phyloP scores from a whole-genome alignment of 2,329 filamentous ascomycete species.

The Exserohilum turcica region DNA sequence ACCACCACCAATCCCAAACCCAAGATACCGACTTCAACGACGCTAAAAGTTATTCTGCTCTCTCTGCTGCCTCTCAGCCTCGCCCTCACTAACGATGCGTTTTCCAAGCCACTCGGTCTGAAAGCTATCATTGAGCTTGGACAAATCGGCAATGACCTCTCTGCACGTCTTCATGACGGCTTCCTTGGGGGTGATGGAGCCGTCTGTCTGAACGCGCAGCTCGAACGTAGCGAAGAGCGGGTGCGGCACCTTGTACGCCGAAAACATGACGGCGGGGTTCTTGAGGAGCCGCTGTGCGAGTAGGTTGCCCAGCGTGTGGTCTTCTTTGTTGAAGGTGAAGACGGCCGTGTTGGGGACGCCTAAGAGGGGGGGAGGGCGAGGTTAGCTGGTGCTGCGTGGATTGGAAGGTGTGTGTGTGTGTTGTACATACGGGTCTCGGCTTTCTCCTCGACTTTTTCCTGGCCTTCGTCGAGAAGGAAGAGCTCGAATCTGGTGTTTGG shows the following conservation, averaged over 20 bases:
- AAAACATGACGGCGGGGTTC: conserved; percentile 82
- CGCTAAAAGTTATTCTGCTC: conserved; percentile 38
- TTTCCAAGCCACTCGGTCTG: conserved; percentile 70
- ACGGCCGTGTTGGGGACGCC: conserved; percentile 94
- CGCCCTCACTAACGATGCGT: conserved; percentile 44
- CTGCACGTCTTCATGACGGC: conserved; percentile 81
- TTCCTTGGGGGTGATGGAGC: conserved; percentile 84
- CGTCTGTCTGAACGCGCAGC: conserved; percentile 90
- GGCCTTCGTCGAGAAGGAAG: conserved; percentile 82
- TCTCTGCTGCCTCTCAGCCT: conserved; percentile 38
- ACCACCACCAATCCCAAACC: too few species aligned
- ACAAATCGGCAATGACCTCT: conserved; percentile 80
- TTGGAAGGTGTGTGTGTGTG: too few species aligned
- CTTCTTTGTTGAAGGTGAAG: conserved; percentile 95
- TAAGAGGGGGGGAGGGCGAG: conserved; percentile 44
- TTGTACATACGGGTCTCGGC: conserved; percentile 91
- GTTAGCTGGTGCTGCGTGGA: neutral
- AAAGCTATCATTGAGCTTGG: conserved; percentile 82
- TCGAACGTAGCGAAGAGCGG: conserved; percentile 59
- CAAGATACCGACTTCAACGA: too few species aligned
- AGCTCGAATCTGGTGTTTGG: conserved; percentile 82
- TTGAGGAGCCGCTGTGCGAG: conserved; percentile 84
- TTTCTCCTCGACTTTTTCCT: conserved; percentile 92
- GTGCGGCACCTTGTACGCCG: conserved; percentile 78
- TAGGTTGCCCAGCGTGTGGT: conserved; percentile 93